Percentiles rank a stretch among this genome's conserved stretches.
Evolutionary conservation across 2,329 filamentous ascomycete species (phyloP).

Genomic region (Penicillium sp.): DNA sequence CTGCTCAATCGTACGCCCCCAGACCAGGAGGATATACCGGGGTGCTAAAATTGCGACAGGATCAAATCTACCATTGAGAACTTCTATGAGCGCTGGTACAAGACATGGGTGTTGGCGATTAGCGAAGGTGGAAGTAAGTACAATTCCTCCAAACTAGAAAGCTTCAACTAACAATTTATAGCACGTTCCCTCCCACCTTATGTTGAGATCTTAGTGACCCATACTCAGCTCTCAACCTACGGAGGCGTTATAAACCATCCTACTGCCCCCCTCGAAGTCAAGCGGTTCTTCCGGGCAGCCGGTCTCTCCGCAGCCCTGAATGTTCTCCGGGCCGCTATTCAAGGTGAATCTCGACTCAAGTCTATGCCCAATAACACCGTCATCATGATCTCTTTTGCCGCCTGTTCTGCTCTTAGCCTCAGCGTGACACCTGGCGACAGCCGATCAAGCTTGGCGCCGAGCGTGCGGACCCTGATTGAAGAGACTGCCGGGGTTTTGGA

Average conservation of each 20-base stretch:
- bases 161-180: slow-evolving; percentile 8
- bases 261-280: slow-evolving; percentile 68
- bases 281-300: slow-evolving; percentile 70
- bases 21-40: neutral
- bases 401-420: slow-evolving; percentile 66
- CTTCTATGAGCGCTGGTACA: slow-evolving; percentile 67
- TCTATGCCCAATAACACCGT: slow-evolving; percentile 79
- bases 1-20: slow-evolving; percentile 32
- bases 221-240: slow-evolving; percentile 73
- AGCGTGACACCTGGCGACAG: slow-evolving; percentile 60
- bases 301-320: slow-evolving; percentile 72
- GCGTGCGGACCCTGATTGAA: slow-evolving; percentile 64
- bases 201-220: slow-evolving; percentile 71
- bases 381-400: slow-evolving; percentile 76
- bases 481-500: slow-evolving; percentile 69
- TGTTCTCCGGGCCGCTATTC: slow-evolving; percentile 71
- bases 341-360: slow-evolving; percentile 67
- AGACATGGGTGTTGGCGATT: slow-evolving; percentile 61
- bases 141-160: neutral
- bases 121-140: slow-evolving; percentile 53
- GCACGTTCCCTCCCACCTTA: slow-evolving; percentile 61
- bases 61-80: slow-evolving; percentile 63
- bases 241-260: slow-evolving; percentile 73
- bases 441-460: slow-evolving; percentile 59
- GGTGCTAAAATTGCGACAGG: slow-evolving; percentile 17